Evolutionary conservation across 371 early-diverging fungal genomes (phyloP).

Genomic region (Mortierella sp.): DNA sequence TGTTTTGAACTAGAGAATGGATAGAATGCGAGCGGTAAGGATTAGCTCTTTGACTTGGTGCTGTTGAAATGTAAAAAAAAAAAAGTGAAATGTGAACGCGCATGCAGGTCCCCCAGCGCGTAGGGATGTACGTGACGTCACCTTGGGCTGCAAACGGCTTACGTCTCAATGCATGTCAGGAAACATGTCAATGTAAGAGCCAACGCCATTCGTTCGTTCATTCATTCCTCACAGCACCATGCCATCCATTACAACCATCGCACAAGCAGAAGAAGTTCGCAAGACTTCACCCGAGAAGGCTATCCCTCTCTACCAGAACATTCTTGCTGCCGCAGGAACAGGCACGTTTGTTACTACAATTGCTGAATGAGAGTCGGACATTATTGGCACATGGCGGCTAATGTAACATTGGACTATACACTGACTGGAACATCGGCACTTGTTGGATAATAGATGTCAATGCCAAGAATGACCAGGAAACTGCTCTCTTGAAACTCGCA

Average conservation of each 20-base stretch:
- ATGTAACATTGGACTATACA: background rate
- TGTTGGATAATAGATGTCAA: conserved; percentile 14
- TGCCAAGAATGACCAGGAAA: conserved; percentile 66
- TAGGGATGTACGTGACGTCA: background rate
- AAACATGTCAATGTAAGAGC: background rate
- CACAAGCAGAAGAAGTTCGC: conserved; percentile 64
- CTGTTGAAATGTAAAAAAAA: background rate
- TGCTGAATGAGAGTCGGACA: background rate
- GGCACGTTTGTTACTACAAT: conserved; percentile 27
- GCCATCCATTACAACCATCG: conserved; percentile 56
- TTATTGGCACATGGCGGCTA: background rate
- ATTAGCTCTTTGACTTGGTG: background rate
- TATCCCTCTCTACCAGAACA: conserved; percentile 63
- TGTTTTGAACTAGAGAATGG: background rate
- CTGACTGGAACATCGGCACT: background rate
- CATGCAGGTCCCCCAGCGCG: background rate
- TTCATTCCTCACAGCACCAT: conserved; percentile 7
- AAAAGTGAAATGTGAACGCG: conserved; percentile 15
- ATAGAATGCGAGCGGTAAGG: background rate
- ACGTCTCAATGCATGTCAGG: background rate
- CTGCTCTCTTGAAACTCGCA: conserved; percentile 70
- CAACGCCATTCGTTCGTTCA: background rate
- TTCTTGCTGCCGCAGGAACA: conserved; percentile 60
- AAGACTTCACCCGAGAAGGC: conserved; percentile 67
- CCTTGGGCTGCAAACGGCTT: background rate